Evolutionary conservation across 371 early-diverging fungal species (phyloP), one percentile per base, ranked within the genome.

Genomic region (Haplosporangium sp.): DNA sequence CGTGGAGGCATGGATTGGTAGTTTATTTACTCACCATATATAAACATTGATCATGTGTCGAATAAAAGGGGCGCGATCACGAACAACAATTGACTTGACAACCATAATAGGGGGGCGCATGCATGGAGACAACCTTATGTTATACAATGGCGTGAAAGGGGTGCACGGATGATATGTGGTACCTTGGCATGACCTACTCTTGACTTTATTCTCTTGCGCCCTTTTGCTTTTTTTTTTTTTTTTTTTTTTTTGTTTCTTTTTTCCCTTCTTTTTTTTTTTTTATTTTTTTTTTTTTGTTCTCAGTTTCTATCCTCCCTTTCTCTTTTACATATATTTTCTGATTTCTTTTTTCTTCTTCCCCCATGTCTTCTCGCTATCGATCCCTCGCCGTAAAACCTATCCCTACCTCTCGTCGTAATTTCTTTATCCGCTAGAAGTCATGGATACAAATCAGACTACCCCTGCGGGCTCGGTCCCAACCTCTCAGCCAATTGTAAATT

Each of bases 401-500:
- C 9, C 15, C 47, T 47, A 9, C 15, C 15, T 15, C 15, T 47
- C 47, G 53, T 27, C 53, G 53, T 20, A 6, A 20, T 53, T 4
- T 10, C 15, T 35, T 27, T 19, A 5, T 17, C 10, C 42, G 35
- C 61, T 39, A 53, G 19, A 11, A 4, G 4, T n/a, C 63, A 66
- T 53, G 56, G 45, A 61, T 63, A 44, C 40, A 40, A 64, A 71
- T 34, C 5, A 63, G 10, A 64, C 64, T 5, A 2, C 37, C 7
- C 37, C 71, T 9, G 9, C 34, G 47, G 40, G 61, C 40, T 34
- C 72, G 6, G 55, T 35, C 59, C 65, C 71, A 39, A 60, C 65
- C 1, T 59, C 71, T 0, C 59, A 57, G 52, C 71, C 71, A 20
- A 39, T 71, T 40, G 71, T 71, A 71, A 59, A 5, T 10, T 27